Conservation (phyloP, 305 asterid genomes). For the Rubia peregrina region DNA sequence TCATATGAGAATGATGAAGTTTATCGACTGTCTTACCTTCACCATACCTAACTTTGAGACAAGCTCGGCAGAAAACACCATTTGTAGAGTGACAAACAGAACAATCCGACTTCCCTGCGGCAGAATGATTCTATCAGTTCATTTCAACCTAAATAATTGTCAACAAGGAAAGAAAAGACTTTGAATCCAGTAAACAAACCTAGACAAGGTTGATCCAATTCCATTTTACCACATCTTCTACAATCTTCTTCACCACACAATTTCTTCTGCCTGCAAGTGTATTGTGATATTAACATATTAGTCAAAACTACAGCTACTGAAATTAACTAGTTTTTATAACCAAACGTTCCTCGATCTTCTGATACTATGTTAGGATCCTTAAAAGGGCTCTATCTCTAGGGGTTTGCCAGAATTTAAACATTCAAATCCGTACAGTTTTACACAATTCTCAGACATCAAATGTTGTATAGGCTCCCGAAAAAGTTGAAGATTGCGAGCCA, state of each 20-base stretch:
- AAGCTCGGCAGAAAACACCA: constrained; percentile 75
- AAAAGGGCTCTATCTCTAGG: neutral
- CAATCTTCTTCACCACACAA: constrained; percentile 88
- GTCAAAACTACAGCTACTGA: neutral
- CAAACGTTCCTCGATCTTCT: neutral
- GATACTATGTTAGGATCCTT: neutral
- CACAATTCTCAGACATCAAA: neutral
- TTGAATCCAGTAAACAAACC: constrained; percentile 50
- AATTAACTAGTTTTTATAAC: neutral
- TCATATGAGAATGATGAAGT: neutral
- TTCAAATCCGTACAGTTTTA: neutral
- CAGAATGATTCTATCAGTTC: constrained; percentile 10
- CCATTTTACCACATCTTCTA: constrained; percentile 60
- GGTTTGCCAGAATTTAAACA: neutral
- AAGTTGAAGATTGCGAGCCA: neutral
- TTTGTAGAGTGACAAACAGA: constrained; percentile 63
- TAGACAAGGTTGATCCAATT: constrained; percentile 55
- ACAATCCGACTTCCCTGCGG: constrained; percentile 78
- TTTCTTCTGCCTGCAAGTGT: constrained; percentile 62
- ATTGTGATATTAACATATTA: neutral
- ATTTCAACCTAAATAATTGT: neutral
- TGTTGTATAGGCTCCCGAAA: neutral
- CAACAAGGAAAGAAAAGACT: neutral
- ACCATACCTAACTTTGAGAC: constrained; percentile 70
- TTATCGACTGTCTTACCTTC: constrained; percentile 47